phyloP scores from a whole-genome alignment of 805 yeast genomes.

The Schwanniomyces polymorphus region DNA sequence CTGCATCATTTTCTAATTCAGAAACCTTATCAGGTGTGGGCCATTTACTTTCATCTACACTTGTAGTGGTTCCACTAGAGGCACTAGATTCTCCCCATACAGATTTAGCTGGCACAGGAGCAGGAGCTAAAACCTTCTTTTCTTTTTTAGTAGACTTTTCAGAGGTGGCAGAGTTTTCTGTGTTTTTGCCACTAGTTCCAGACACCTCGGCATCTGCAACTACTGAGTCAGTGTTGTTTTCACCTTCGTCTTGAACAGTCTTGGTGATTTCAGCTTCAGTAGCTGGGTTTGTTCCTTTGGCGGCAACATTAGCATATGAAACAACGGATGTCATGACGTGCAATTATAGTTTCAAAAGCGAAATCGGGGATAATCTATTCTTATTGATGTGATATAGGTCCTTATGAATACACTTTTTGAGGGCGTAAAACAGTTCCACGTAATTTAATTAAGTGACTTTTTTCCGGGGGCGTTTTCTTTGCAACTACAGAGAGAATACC shows the following conservation, averaged over 20 bases:
- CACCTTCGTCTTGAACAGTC: not conserved
- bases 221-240: not conserved
- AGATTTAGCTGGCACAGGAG: slow-evolving; percentile 44
- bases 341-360: not conserved
- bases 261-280: not conserved
- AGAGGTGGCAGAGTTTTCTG: slow-evolving; percentile 7
- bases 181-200: slow-evolving; percentile 7
- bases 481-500: not conserved
- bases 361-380: not conserved
- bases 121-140: slow-evolving; percentile 42
- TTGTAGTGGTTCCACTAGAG: slow-evolving; percentile 8
- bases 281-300: slow-evolving; percentile 24
- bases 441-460: not conserved
- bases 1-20: slow-evolving; percentile 12
- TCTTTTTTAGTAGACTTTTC: slow-evolving; percentile 15
- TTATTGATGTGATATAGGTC: not conserved
- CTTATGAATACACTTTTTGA: not conserved
- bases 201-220: slow-evolving; percentile 3
- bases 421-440: not conserved
- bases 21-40: slow-evolving; percentile 40
- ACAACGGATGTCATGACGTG: slow-evolving; percentile 23
- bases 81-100: slow-evolving; percentile 37
- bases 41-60: slow-evolving; percentile 44
- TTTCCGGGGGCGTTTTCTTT: not conserved
- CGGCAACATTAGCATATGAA: slow-evolving; percentile 45